phyloP scores from a whole-genome alignment of 305 asterid species.

The Fraxinus velutina region DNA sequence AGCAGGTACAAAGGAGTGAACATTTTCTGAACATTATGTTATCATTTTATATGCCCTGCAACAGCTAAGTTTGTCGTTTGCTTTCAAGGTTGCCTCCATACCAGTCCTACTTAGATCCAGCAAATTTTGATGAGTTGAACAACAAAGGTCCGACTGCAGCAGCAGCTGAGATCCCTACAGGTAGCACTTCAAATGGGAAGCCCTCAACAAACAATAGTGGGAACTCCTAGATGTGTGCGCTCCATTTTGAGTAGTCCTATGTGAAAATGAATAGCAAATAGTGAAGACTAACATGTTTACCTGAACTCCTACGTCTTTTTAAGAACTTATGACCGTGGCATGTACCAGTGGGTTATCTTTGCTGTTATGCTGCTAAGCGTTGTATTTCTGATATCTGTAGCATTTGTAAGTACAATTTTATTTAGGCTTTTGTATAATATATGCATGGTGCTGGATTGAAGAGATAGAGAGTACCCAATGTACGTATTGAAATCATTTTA shows the following conservation, averaged over 20 bases:
- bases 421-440: not conserved
- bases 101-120: conserved; percentile 69
- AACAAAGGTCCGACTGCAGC: conserved; percentile 39
- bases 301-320: not conserved
- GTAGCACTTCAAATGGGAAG: conserved; percentile 34
- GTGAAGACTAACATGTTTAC: not conserved
- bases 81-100: conserved; percentile 52
- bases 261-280: not conserved
- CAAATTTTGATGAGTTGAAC: conserved; percentile 38
- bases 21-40: not conserved
- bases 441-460: not conserved
- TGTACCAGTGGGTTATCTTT: not conserved
- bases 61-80: not conserved
- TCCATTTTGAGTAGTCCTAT: not conserved
- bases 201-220: conserved; percentile 16
- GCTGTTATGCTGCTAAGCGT: not conserved
- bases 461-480: not conserved
- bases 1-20: conserved; percentile 51
- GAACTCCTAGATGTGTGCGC: not conserved
- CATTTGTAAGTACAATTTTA: not conserved
- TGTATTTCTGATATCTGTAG: not conserved
- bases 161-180: conserved; percentile 37
- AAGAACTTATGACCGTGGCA: not conserved
- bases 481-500: not conserved
- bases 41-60: not conserved